Percentiles rank a stretch among this genome's conserved stretches.
phyloP scores from a whole-genome alignment of 768 basidiomycete genomes.

The Lentinus tigrinus region DNA sequence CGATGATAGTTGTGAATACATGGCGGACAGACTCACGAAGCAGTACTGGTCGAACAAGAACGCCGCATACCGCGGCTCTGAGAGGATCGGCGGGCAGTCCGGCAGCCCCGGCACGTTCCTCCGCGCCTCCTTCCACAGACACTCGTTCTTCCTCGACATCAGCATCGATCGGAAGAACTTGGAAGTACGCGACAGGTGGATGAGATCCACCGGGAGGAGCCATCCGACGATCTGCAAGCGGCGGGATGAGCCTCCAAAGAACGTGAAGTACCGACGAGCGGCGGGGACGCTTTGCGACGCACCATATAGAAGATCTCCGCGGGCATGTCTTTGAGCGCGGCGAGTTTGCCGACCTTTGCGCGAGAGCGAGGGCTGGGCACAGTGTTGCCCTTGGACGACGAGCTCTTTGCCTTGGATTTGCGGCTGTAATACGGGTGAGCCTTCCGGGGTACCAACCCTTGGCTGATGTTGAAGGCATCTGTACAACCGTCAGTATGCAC shows the following conservation, averaged over 20 bases:
- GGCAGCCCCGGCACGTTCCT: not conserved
- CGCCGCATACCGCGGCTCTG: not conserved
- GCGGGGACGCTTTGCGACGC: too few relatives aligned
- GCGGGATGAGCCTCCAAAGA: not conserved
- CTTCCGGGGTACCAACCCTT: too few relatives aligned
- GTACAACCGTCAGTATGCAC: too few relatives aligned
- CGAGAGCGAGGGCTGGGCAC: not conserved
- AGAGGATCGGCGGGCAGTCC: not conserved
- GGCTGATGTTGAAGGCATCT: too few relatives aligned
- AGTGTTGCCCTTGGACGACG: not conserved
- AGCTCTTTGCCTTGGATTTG: too few relatives aligned
- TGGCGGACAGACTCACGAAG: not conserved
- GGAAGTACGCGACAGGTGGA: not conserved
- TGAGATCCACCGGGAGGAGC: not conserved
- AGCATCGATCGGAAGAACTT: not conserved
- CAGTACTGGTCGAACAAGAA: not conserved
- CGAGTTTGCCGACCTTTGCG: not conserved
- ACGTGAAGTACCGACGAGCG: too few relatives aligned
- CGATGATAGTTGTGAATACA: not conserved
- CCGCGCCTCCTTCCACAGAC: not conserved
- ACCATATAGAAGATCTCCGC: not conserved
- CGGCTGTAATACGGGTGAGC: too few relatives aligned
- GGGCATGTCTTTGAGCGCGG: not conserved
- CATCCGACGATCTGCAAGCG: not conserved
- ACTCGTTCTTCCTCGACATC: not conserved